phyloP scores from a whole-genome alignment of 2,329 filamentous ascomycete genomes.

The Trichophaea hybrida region DNA sequence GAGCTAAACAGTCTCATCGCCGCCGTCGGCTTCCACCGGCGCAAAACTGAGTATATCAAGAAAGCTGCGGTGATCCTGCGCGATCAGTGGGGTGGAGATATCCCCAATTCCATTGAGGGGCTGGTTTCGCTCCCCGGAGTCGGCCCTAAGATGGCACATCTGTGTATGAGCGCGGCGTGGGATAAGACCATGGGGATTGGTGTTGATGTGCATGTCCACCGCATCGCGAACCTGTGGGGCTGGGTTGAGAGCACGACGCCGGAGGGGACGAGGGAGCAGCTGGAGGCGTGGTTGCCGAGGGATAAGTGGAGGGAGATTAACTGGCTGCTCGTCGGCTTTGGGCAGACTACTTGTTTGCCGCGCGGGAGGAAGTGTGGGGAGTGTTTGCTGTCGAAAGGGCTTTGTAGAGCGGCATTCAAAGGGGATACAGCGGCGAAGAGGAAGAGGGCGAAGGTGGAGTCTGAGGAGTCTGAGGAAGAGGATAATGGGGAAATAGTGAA shows the following conservation, averaged over 20 bases:
- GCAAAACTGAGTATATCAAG: slow-evolving; percentile 78
- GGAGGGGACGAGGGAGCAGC: slow-evolving; percentile 60
- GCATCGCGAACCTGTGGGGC: slow-evolving; percentile 86
- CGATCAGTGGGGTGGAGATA: slow-evolving; percentile 57
- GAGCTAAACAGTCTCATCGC: slow-evolving; percentile 32
- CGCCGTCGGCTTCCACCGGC: slow-evolving; percentile 86
- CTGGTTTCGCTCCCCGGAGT: slow-evolving; percentile 70
- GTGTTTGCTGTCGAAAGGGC: slow-evolving; percentile 61
- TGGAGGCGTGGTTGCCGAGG: slow-evolving; percentile 69
- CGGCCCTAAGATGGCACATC: slow-evolving; percentile 87
- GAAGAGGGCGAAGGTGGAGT: slow-evolving; percentile 32
- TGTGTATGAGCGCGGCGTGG: slow-evolving; percentile 68
- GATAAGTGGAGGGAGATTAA: slow-evolving; percentile 91
- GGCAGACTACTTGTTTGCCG: slow-evolving; percentile 73
- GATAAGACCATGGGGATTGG: slow-evolving; percentile 61
- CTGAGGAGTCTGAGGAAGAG: slow-evolving; percentile 29
- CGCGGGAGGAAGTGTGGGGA: slow-evolving; percentile 69
- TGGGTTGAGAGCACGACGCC: slow-evolving; percentile 65
- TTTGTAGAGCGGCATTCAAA: slow-evolving; percentile 60
- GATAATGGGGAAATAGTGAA: slow-evolving; percentile 20
- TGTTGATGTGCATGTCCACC: slow-evolving; percentile 88
- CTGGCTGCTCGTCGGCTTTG: slow-evolving; percentile 70
- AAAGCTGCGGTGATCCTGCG: slow-evolving; percentile 56
- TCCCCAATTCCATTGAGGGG: slow-evolving; percentile 62
- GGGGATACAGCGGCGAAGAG: slow-evolving; percentile 46